phyloP scores from a whole-genome alignment of 23 red algal genomes.

The Chondrus crispus region DNA sequence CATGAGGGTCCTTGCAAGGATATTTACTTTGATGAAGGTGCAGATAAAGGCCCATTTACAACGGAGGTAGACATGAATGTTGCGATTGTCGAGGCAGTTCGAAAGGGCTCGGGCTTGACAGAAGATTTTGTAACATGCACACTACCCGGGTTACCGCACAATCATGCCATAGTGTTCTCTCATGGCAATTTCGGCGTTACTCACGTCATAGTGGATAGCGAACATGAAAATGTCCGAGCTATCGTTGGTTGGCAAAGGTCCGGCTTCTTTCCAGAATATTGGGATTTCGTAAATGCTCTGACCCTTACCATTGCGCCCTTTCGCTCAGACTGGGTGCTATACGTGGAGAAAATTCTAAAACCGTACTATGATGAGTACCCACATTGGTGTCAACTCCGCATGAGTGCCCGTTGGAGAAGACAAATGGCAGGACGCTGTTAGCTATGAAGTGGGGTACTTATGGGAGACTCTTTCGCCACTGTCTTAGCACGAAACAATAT shows the following conservation, averaged over 20 bases:
- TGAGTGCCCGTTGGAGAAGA: not conserved
- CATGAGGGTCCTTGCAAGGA: not conserved
- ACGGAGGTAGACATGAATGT: not conserved
- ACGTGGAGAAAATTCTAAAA: not conserved
- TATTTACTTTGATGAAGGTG: not conserved
- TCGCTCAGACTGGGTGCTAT: not conserved
- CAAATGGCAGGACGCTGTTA: too few species aligned
- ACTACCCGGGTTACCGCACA: not conserved
- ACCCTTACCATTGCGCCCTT: not conserved
- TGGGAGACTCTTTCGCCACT: too few species aligned
- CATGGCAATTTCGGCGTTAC: not conserved
- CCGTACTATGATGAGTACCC: conserved; percentile 14
- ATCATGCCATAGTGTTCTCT: not conserved
- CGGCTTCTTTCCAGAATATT: conserved; percentile 28
- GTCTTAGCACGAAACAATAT: too few species aligned
- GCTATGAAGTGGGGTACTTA: too few species aligned
- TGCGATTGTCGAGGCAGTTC: not conserved
- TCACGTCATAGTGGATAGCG: not conserved
- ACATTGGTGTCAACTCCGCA: not conserved
- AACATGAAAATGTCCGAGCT: not conserved
- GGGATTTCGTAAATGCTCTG: conserved; percentile 8
- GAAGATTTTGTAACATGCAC: not conserved
- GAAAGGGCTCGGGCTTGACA: not conserved
- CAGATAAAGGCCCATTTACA: not conserved
- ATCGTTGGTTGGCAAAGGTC: not conserved